Evolutionary conservation across 2,329 filamentous ascomycete genomes (phyloP).

Genomic region (Lecanosticta acicola): DNA sequence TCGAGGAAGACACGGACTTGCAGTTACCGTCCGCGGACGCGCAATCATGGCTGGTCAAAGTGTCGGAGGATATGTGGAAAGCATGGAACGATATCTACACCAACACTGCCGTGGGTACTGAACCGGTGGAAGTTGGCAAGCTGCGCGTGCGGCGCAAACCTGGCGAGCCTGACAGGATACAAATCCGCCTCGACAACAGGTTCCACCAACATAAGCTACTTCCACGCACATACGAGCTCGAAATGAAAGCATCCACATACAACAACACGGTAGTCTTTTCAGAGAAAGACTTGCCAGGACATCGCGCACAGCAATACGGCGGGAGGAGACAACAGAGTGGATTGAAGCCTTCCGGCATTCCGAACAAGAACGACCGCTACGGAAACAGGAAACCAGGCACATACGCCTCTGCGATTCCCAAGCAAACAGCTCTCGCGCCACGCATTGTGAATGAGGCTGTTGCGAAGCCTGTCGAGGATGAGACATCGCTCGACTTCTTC

Average conservation of each 20-base stretch:
- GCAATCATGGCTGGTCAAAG: constrained; percentile 61
- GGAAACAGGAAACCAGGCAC: constrained; percentile 21
- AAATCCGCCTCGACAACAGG: constrained; percentile 59
- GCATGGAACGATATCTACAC: constrained; percentile 71
- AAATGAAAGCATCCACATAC: constrained; percentile 61
- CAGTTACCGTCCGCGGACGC: constrained; percentile 21
- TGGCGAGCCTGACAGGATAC: constrained; percentile 48
- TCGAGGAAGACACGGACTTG: constrained; percentile 32
- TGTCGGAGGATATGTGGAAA: constrained; percentile 76
- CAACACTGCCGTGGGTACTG: constrained; percentile 63
- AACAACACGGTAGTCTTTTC: constrained; percentile 88
- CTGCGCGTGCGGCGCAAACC: constrained; percentile 46
- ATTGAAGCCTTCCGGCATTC: constrained; percentile 20
- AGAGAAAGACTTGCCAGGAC: constrained; percentile 80
- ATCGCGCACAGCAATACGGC: constrained; percentile 16
- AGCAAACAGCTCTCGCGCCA: constrained; percentile 71
- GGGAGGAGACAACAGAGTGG: constrained; percentile 13
- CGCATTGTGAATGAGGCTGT: constrained; percentile 71
- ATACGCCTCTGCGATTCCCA: constrained; percentile 42
- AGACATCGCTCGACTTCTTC: constrained; percentile 57
- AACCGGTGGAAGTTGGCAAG: constrained; percentile 62
- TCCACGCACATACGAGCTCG: constrained; percentile 84
- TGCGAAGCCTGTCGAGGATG: constrained; percentile 62
- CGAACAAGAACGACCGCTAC: constrained; percentile 18
- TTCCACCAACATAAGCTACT: constrained; percentile 64